Base-by-base conservation (phyloP, 495 filamentous ascomycete species). In the Aspergillus haitiensis region DNA sequence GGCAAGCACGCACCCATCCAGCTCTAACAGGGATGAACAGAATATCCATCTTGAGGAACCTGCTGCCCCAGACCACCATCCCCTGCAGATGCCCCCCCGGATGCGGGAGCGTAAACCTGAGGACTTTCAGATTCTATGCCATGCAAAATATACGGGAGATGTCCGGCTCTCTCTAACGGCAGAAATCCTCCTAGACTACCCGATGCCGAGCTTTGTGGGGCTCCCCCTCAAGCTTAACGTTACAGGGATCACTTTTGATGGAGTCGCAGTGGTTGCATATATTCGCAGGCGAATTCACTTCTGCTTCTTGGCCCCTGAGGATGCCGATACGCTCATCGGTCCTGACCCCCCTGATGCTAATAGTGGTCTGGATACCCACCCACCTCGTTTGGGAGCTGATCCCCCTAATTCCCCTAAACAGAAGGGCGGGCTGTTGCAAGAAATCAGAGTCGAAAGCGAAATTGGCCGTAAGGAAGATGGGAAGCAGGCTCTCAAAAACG, bases 371-470 rank as follows among this genome's bases (percentile, higher is more conserved):
- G 70, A 56, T 8, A 54, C 58, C 13, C 55, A 60, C 33, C 27
- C 47, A 13, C 42, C 42, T 13, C 57, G 52, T 15, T 10, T 53
- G 34, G 69, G 66, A 50, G 67, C 62, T 31, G 63, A 63, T 8
- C 49, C 57, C 12, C 54, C 46, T 35, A 59, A 33, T 27, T 66
- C 60, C 52, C 75, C 62, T 42, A 78, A 81, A 21, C 83, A 81
- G 51, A 71, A 88, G 45, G 91, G 90, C 9, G 88, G 91, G 0
- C 67, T 97, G 60, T 72, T 98, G 52, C 88, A 92, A 74, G 91
- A 98, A 72, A 96, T 98, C 61, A 84, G 88, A 56, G 94, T 98
- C 2, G 94, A 98, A 67, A 98, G 92, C 69, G 95, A 97, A 76
- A 98, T 98, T 68, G 94, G 94, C 2, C 84, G 93, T 68, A 86